Conservation (phyloP, 331 rosid species). For the Cydonia oblonga region DNA sequence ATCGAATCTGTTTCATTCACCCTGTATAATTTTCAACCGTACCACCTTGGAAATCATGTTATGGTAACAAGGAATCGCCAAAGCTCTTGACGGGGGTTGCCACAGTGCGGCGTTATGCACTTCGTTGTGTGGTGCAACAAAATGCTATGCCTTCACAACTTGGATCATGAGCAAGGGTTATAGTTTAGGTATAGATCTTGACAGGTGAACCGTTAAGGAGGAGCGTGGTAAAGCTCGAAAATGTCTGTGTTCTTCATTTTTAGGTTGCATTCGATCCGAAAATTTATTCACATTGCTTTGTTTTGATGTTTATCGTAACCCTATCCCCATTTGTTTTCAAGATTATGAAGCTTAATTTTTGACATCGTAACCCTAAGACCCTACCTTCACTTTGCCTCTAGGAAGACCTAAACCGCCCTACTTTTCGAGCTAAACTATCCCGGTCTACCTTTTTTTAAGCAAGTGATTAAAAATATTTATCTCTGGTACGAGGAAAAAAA, state of each 20-base stretch:
- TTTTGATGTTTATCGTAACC: background rate
- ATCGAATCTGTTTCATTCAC: constrained; percentile 3
- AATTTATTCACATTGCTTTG: background rate
- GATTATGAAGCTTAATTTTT: background rate
- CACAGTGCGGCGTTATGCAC: background rate
- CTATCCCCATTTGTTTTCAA: background rate
- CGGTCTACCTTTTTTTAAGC: no score
- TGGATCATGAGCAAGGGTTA: background rate
- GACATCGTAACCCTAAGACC: background rate
- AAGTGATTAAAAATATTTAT: no score
- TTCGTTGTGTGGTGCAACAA: background rate
- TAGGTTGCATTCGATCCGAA: background rate
- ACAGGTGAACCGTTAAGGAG: no score
- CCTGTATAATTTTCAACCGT: background rate
- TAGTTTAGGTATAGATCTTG: background rate
- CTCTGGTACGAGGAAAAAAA: no score
- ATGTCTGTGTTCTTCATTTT: background rate
- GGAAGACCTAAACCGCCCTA: no score
- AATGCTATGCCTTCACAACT: background rate
- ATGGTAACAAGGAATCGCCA: background rate
- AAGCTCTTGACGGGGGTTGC: background rate
- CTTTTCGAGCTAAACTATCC: no score
- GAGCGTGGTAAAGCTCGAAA: no score
- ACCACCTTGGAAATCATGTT: background rate
- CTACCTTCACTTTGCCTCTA: no score